Percentiles rank a stretch among this genome's conserved stretches.
These are phyloP conservation scores for Rhizomucor pusillus DNA, from an alignment of 371 early-diverging fungal genomes.

Conservation along the genomic window DNA sequence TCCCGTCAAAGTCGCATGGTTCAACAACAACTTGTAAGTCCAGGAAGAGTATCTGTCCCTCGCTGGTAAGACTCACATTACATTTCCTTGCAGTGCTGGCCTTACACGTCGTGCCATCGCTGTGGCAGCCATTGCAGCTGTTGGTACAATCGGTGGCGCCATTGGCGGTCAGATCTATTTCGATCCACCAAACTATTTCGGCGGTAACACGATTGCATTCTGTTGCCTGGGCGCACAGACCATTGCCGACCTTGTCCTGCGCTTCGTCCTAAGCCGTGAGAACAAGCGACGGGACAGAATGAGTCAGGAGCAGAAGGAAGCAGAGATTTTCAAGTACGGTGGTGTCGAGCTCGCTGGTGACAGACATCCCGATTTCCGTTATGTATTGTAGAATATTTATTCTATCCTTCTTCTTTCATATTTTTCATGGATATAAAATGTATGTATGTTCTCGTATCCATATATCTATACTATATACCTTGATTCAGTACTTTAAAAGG, in stretches of 20 bases:
- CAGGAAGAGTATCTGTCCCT: too few relatives aligned
- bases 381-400: conserved; percentile 34
- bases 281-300: conserved; percentile 25
- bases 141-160: conserved; percentile 35
- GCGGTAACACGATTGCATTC: conserved; percentile 15
- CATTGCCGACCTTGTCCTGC: conserved; percentile 18
- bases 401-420: too few relatives aligned
- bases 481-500: too few relatives aligned
- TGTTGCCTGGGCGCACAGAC: conserved; percentile 26
- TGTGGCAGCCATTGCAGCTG: conserved; percentile 32
- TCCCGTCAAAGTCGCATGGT: conserved; percentile 37
- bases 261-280: conserved; percentile 22
- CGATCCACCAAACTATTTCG: conserved; percentile 15
- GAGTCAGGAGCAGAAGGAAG: conserved; percentile 19
- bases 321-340: conserved; percentile 30
- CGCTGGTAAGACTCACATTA: background rate
- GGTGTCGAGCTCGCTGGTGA: conserved; percentile 42
- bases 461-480: too few relatives aligned
- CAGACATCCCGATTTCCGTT: conserved; percentile 41
- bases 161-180: conserved; percentile 41
- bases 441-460: too few relatives aligned
- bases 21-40: conserved; percentile 35
- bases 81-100: conserved; percentile 15
- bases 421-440: too few relatives aligned
- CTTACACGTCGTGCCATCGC: conserved; percentile 41